These are phyloP conservation scores for Leersia perrieri DNA, from an alignment of 176 grass and related monocot species.

Conservation along the genomic window DNA sequence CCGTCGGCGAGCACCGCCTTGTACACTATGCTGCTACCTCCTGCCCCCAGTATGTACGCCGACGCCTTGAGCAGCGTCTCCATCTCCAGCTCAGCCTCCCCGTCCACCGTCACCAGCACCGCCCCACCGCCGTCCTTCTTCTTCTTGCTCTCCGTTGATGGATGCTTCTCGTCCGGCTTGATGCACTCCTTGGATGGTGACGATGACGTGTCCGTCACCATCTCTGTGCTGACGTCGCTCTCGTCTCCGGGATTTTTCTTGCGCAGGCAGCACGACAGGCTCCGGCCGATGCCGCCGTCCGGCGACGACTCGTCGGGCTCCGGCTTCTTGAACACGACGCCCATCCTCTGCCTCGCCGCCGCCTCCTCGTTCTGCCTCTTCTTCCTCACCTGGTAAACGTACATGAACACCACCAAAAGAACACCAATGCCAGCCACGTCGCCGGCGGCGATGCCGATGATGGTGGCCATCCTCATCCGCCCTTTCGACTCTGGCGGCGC, in stretches of 20 bases:
- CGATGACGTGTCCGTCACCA: slow-evolving; percentile 54
- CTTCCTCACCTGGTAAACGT: slow-evolving; percentile 68
- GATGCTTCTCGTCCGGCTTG: not conserved
- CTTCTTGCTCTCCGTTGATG: too few species aligned
- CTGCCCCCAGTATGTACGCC: slow-evolving; percentile 73
- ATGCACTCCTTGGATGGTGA: slow-evolving; percentile 41
- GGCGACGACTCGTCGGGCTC: slow-evolving; percentile 31
- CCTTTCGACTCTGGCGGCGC: not conserved
- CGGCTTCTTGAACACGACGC: slow-evolving; percentile 45
- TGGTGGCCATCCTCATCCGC: slow-evolving; percentile 41
- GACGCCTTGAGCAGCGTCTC: slow-evolving; percentile 86
- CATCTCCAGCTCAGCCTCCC: slow-evolving; percentile 59
- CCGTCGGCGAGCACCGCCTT: slow-evolving; percentile 75
- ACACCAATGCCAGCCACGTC: slow-evolving; percentile 63
- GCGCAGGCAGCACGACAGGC: slow-evolving; percentile 63
- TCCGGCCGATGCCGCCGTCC: slow-evolving; percentile 29
- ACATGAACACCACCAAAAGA: slow-evolving; percentile 51
- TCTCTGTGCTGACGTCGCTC: slow-evolving; percentile 51
- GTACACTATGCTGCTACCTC: slow-evolving; percentile 80
- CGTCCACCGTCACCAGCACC: slow-evolving; percentile 72
- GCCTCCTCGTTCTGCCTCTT: slow-evolving; percentile 39
- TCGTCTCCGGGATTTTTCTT: slow-evolving; percentile 57
- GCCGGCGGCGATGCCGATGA: slow-evolving; percentile 55
- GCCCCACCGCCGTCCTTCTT: slow-evolving; percentile 17
- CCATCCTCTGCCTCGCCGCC: slow-evolving; percentile 37